Evolutionary conservation across 2,329 filamentous ascomycete species (phyloP), one percentile per base, ranked within the genome.

Genomic region (Drechslera avenae): DNA sequence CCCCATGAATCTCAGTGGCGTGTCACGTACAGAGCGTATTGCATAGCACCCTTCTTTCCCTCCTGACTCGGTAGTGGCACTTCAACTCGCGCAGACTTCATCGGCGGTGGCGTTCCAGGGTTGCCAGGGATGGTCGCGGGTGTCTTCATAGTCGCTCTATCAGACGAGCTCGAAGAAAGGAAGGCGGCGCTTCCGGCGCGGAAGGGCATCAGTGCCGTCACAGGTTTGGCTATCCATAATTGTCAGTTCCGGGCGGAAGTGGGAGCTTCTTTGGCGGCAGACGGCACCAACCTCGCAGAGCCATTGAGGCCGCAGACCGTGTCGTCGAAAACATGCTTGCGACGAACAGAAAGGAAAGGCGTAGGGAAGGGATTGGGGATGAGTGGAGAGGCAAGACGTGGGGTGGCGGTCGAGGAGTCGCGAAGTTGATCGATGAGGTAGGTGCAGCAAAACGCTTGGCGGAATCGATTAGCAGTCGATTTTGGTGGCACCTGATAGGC

Each of bases 11-110:
- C 8, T 16, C 34, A 13, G 7, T 13, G 8, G 28, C 36, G 18
- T 14, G 19, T 14, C 16, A 84, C 88, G 64, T 88, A 93, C 89
- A 95, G 81, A 59, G 89, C 90, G 75, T 91, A 93, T 86, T 95
- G 89, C 67, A 93, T 80, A 52, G 85, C 84, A 65, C 89, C 86
- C 81, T 93, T 90, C 76, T 87, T 90, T 60, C 81, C 81, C 76
- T 91, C 87, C 78, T 95, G 86, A 74, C 88, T 92, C 59, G 88
- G 79, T 53, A 94, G 80, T 57, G 85, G 86, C 50, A 94, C 89
- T 77, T 93, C 88, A 53, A 68, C 68, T 72, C 83, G 83, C 65
- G 86, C 84, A 64, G 79, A 78, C 67, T 81, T 82, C 76, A 81
- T 76, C 32, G 79, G 77, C 31, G 75, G 75, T 50, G 78, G 77